These are phyloP conservation scores for Amaranthus cruentus DNA, from an alignment of 148 eudicot species.

Conservation along the genomic window DNA sequence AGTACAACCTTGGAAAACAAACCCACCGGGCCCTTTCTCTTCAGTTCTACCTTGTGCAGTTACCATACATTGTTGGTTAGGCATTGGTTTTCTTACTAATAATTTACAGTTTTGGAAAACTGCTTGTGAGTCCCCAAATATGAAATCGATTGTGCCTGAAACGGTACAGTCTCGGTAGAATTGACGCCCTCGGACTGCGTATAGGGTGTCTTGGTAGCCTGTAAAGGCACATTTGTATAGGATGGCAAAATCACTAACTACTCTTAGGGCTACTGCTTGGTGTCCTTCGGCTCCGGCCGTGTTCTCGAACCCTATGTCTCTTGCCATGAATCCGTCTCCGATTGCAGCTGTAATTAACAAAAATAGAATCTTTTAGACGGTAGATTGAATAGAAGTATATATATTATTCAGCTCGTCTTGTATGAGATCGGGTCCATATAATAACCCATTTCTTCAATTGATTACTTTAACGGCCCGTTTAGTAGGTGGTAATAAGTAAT, in stretches of 20 bases:
- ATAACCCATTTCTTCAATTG: too few relatives aligned
- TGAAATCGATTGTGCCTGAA: conserved; percentile 62
- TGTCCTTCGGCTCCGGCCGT: conserved; percentile 34
- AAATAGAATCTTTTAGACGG: too few relatives aligned
- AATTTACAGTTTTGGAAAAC: conserved; percentile 62
- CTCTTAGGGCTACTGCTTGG: conserved; percentile 52
- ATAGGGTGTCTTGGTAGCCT: conserved; percentile 52
- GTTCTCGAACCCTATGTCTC: conserved; percentile 46
- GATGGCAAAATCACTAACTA: conserved; percentile 25
- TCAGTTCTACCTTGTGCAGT: conserved; percentile 60
- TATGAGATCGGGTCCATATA: too few relatives aligned
- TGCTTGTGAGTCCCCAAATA: conserved; percentile 55
- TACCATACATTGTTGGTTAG: conserved; percentile 41
- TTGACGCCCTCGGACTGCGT: conserved; percentile 42
- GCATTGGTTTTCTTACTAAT: conserved; percentile 39
- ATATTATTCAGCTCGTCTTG: too few relatives aligned
- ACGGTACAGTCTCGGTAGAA: conserved; percentile 59
- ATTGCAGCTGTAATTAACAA: conserved; percentile 22
- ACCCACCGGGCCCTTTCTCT: conserved; percentile 30
- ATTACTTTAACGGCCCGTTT: too few relatives aligned
- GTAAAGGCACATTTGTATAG: conserved; percentile 38
- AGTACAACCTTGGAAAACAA: conserved; percentile 46
- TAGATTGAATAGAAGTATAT: too few relatives aligned
- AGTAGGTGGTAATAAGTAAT: too few relatives aligned
- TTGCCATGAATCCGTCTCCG: conserved; percentile 40